phyloP scores from a whole-genome alignment of 2,329 filamentous ascomycete species.

The Paracorniculantispora psalliotae region DNA sequence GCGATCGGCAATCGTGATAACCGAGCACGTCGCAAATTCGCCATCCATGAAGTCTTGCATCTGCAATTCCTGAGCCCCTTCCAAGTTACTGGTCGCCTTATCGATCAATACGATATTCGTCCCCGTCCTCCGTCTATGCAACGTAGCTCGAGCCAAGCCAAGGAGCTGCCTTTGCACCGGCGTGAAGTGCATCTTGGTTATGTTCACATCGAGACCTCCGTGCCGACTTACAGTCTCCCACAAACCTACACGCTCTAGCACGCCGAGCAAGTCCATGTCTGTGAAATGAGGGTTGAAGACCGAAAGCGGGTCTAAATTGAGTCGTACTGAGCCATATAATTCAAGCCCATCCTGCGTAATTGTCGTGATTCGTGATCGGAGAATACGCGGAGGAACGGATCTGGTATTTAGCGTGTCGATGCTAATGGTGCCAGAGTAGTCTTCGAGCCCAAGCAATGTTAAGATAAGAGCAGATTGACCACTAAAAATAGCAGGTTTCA shows the following conservation, averaged over 20 bases:
- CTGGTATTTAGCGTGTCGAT: slow-evolving; percentile 6
- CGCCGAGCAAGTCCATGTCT: slow-evolving; percentile 4
- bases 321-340: neutral
- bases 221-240: neutral
- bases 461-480: neutral
- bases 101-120: neutral
- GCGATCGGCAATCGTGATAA: slow-evolving; percentile 16
- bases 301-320: slow-evolving; percentile 7
- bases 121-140: slow-evolving; percentile 14
- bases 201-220: slow-evolving; percentile 6
- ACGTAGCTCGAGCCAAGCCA: slow-evolving; percentile 18
- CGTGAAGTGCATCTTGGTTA: slow-evolving; percentile 9
- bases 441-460: neutral
- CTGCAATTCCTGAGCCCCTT: slow-evolving; percentile 31
- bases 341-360: slow-evolving; percentile 23
- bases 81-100: slow-evolving; percentile 17
- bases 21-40: slow-evolving; percentile 12
- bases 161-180: slow-evolving; percentile 15
- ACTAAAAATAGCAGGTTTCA: neutral
- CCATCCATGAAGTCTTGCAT: slow-evolving; percentile 9
- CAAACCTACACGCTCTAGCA: slow-evolving; percentile 12
- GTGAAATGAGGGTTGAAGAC: neutral
- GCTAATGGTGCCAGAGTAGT: slow-evolving; percentile 4
- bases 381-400: slow-evolving; percentile 4
- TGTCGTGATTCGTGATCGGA: slow-evolving; percentile 24